Conservation (phyloP, 345 rosid species). For the Bretschneidera sinensis region DNA sequence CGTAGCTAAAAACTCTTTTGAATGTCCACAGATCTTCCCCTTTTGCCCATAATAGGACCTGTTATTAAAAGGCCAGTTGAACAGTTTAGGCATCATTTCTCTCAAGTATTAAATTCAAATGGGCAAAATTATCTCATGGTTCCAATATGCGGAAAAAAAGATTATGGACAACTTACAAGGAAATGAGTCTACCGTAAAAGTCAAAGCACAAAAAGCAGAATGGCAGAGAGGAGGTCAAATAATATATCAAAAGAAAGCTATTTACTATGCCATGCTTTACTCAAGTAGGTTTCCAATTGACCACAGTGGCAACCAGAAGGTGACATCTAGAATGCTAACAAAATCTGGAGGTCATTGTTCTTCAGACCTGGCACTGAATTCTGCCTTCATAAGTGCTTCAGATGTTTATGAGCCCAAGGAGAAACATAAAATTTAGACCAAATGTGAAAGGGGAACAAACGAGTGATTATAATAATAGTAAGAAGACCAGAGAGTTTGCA, state of each 20-base stretch:
- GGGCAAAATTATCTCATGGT: constrained; percentile 4
- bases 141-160: not conserved
- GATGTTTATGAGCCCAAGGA: not conserved
- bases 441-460: not conserved
- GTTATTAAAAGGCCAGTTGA: constrained; percentile 22
- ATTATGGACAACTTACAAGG: not conserved
- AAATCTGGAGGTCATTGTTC: not conserved
- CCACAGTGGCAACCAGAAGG: not conserved
- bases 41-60: constrained; percentile 55
- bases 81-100: constrained; percentile 7
- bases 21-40: constrained; percentile 47
- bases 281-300: not conserved
- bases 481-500: not conserved
- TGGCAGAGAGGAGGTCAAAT: not conserved
- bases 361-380: not conserved
- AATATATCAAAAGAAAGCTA: not conserved
- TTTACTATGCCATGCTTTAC: not conserved
- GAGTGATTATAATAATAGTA: not conserved
- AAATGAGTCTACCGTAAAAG: not conserved
- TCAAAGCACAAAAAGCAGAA: not conserved
- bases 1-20: constrained; percentile 51
- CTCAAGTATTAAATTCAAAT: constrained; percentile 10
- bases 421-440: not conserved
- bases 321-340: no score
- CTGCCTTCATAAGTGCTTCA: not conserved